These are phyloP conservation scores for Penicillium sclerotiorum DNA, from an alignment of 2,329 filamentous ascomycete genomes.

Conservation along the genomic window DNA sequence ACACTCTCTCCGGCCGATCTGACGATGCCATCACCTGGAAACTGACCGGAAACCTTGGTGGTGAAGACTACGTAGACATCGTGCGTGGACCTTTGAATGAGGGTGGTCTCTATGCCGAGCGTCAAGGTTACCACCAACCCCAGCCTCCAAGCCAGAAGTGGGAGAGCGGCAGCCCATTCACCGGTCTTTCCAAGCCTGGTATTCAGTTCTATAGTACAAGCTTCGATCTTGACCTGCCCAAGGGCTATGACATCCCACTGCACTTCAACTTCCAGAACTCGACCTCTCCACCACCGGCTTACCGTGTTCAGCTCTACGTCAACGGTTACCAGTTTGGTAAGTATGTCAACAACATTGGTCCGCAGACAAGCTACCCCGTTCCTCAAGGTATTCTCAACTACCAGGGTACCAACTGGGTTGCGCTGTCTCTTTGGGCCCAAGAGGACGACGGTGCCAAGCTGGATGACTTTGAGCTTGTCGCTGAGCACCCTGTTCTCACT, in stretches of 20 bases:
- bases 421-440: constrained; percentile 69
- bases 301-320: constrained; percentile 68
- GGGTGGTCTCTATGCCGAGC: constrained; percentile 58
- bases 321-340: constrained; percentile 77
- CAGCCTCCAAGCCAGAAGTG: constrained; percentile 43
- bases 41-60: constrained; percentile 61
- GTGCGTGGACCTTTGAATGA: constrained; percentile 60
- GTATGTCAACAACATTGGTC: constrained; percentile 71
- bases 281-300: constrained; percentile 56
- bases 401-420: constrained; percentile 69
- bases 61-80: constrained; percentile 57
- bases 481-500: constrained; percentile 55
- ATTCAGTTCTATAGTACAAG: constrained; percentile 56
- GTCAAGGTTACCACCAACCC: constrained; percentile 60
- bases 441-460: constrained; percentile 61
- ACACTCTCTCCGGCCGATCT: constrained; percentile 43
- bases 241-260: constrained; percentile 59
- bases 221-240: constrained; percentile 55
- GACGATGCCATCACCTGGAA: constrained; percentile 53
- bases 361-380: constrained; percentile 71
- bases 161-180: constrained; percentile 37
- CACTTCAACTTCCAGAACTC: constrained; percentile 52
- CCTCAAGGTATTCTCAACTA: constrained; percentile 75
- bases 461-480: constrained; percentile 54
- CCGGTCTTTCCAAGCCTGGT: constrained; percentile 50